Evolutionary conservation across 257 asterid genomes (phyloP), one percentile per base, ranked within the genome.

Genomic region (Penstemon davidsonii): DNA sequence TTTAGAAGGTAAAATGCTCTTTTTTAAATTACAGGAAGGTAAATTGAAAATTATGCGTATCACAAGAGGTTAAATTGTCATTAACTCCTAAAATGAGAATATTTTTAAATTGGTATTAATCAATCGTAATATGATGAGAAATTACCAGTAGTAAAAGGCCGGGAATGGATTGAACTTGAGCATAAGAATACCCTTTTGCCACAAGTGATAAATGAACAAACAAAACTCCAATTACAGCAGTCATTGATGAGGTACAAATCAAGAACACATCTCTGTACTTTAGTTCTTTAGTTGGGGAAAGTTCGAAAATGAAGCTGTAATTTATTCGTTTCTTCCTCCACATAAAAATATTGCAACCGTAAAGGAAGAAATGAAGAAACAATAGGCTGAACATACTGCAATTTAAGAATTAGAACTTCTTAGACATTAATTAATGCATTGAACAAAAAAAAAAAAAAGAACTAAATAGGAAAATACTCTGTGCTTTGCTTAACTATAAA

Each of bases 271-370:
- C 96, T 43, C 84, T 83, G 41, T 78, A 78, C 79, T 92, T 92
- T 56, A 90, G 81, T 74, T 86, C 97, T 79, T 85, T 83, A 0
- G 84, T 88, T 1, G 86, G 81, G 0, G 89, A 66, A 11, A 82
- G 74, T 76, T 92, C 97, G 39, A 92, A 90, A 73, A 92, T 89
- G 95, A 92, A 92, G 84, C 81, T 82, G 55, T 86, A 89, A 72
- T 92, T 92, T 65, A 92, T 88, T 5, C 97, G 80, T n/a, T 83
- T 79, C 78, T 85, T 90, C 55, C 96, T 78, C 98, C 98, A 92
- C 96, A 86, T 83, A 73, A 87, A 82, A n/a, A 92, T 88, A 88
- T 90, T 92, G 84, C 96, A 88, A 52, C 98, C 98, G 7, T 86
- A 88, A 45, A 92, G 78, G 76, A 90, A 88, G 59, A 92, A 66